Evolutionary conservation across 2,329 filamentous ascomycete genomes (phyloP).

Genomic region (Penicillium glabrum): DNA sequence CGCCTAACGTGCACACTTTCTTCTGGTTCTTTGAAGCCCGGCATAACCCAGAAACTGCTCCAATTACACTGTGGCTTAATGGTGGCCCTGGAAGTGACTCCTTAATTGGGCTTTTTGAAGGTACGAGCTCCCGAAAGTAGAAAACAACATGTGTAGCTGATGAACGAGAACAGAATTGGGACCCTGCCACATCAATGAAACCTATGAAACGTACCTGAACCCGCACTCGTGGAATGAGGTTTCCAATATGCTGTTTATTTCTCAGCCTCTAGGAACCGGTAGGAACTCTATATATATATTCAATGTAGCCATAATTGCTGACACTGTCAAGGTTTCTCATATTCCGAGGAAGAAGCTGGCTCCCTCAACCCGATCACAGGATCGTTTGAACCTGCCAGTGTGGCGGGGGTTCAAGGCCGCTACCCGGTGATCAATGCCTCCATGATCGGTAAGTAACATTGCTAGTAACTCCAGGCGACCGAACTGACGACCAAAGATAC

Average conservation of each 20-base stretch:
- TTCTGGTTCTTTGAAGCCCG: slow-evolving; percentile 60
- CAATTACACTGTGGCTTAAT: slow-evolving; percentile 45
- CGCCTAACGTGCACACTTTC: slow-evolving; percentile 51
- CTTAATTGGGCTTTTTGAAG: slow-evolving; percentile 44
- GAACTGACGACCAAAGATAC: slow-evolving; percentile 42
- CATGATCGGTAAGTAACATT: slow-evolving; percentile 34
- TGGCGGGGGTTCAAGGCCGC: slow-evolving; percentile 46
- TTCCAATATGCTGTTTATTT: slow-evolving; percentile 62
- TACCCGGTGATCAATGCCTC: slow-evolving; percentile 53
- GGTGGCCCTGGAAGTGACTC: slow-evolving; percentile 45
- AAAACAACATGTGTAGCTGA: background rate
- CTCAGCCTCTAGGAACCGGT: slow-evolving; percentile 61
- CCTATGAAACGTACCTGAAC: slow-evolving; percentile 51
- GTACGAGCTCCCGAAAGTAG: slow-evolving; percentile 16
- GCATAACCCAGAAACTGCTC: slow-evolving; percentile 48
- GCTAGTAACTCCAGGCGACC: background rate
- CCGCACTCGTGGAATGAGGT: slow-evolving; percentile 61
- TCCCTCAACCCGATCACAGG: slow-evolving; percentile 47
- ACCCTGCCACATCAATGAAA: slow-evolving; percentile 46
- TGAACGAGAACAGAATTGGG: slow-evolving; percentile 36
- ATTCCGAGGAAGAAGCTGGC: slow-evolving; percentile 36
- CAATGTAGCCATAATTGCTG: background rate
- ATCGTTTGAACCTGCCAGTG: slow-evolving; percentile 45
- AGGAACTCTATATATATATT: background rate
- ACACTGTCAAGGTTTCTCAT: slow-evolving; percentile 32